phyloP scores from a whole-genome alignment of 768 basidiomycete species.

The Pluteus cervinus region DNA sequence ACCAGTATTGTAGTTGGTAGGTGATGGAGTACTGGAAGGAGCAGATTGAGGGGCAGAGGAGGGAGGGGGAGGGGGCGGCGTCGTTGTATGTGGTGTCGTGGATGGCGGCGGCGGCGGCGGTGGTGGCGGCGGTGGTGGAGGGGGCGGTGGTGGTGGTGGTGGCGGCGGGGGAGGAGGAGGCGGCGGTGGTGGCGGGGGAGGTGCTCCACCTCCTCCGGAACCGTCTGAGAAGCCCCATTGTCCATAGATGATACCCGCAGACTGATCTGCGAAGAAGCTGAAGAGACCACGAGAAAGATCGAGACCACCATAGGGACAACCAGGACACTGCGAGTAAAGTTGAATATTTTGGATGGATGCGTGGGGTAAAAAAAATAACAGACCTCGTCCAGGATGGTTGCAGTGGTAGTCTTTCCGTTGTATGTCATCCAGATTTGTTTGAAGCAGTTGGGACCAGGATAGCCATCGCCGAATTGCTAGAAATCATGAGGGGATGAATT shows the following conservation, averaged over 20 bases:
- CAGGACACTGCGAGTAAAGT: slow-evolving; percentile 44
- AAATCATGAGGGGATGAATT: neutral
- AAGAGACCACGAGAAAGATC: slow-evolving; percentile 70
- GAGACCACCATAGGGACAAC: slow-evolving; percentile 58
- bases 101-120: slow-evolving; percentile 13
- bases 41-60: slow-evolving; percentile 15
- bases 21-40: slow-evolving; percentile 17
- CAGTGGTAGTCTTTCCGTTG: slow-evolving; percentile 51
- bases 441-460: slow-evolving; percentile 63
- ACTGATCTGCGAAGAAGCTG: slow-evolving; percentile 43
- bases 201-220: slow-evolving; percentile 19
- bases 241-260: slow-evolving; percentile 53
- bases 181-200: slow-evolving; percentile 15
- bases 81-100: slow-evolving; percentile 9
- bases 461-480: slow-evolving; percentile 52
- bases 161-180: slow-evolving; percentile 14
- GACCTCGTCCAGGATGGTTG: slow-evolving; percentile 62
- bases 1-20: slow-evolving; percentile 14
- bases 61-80: slow-evolving; percentile 7
- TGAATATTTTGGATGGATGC: slow-evolving; percentile 1
- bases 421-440: slow-evolving; percentile 54
- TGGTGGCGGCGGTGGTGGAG: slow-evolving; percentile 11
- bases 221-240: slow-evolving; percentile 51
- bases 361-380: slow-evolving; percentile 5
- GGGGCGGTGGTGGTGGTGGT: slow-evolving; percentile 11